Evolutionary conservation across 805 yeast genomes (phyloP).

Genomic region (Spathaspora hagerdaliae): DNA sequence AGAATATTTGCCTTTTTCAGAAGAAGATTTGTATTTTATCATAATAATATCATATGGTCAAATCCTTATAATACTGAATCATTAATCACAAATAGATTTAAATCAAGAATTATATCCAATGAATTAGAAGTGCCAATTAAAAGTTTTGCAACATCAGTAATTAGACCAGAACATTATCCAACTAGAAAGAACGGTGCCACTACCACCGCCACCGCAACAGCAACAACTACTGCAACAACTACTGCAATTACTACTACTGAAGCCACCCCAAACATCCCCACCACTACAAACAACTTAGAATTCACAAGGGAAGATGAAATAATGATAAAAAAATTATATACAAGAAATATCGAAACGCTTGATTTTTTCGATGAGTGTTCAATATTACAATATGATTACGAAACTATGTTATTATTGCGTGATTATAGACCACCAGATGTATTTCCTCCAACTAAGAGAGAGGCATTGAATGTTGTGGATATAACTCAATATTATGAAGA

Average conservation of each 20-base stretch:
- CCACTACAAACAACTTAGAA: conserved; percentile 1
- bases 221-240: neutral
- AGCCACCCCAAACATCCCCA: neutral
- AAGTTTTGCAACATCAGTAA: conserved; percentile 16
- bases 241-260: neutral
- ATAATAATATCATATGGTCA: conserved; percentile 15
- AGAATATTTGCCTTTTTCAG: conserved; percentile 21
- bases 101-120: conserved; percentile 12
- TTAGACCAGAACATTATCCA: conserved; percentile 23
- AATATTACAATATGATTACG: conserved; percentile 21
- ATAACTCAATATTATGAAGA: conserved; percentile 17
- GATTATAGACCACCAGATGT: conserved; percentile 20
- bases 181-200: conserved; percentile 1
- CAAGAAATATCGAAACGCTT: conserved; percentile 23
- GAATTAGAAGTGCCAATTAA: conserved; percentile 21
- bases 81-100: conserved; percentile 10
- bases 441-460: conserved; percentile 2
- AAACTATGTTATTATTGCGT: conserved; percentile 17
- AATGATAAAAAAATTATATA: conserved; percentile 15
- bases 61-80: conserved; percentile 7
- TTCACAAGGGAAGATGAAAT: conserved; percentile 12
- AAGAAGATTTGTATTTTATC: conserved; percentile 15
- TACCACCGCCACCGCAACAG: too few species aligned
- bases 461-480: conserved; percentile 9
- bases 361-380: conserved; percentile 16